Evolutionary conservation across 2,329 filamentous ascomycete genomes (phyloP), one percentile per base, ranked within the genome.

Genomic region (Pseudogymnoascus sp.): DNA sequence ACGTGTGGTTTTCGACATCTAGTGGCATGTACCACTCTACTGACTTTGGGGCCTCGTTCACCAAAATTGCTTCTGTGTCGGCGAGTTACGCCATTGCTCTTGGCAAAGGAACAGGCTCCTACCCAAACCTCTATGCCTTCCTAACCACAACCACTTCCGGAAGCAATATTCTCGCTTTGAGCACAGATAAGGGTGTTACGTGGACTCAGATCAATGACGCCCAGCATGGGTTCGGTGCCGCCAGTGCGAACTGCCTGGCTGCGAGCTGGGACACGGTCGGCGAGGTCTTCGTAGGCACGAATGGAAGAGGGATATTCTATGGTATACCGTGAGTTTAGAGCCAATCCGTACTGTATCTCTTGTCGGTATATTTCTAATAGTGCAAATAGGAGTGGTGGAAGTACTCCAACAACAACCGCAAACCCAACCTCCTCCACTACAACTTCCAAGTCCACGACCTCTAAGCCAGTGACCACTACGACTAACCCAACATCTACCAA

Each of bases 1-100:
- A 85, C 58, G 78, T 90, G 58, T 83, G 79, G 72, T 81, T 82
- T 1, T 83, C 82, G 1, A 84, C 82, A 0, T 76, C 83, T 61
- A 72, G 68, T 0, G 83, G 83, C 5, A 71, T 86, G 58, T 84
- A 81, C 73, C 78, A 78, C 66, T 82, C 80, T 8, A 80, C 77
- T 5, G 71, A 85, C 69, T 82, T 74, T 37, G 83, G 81, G 4
- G 69, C 71, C 3, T 76, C 75, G 1, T 84, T 12, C 61, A 59
- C 6, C 61, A 66, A 39, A 60, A 65, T 12, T 64, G 63, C 29
- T 66, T 64, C 4, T 61, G 63, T 19, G 65, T 65, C 26, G 68
- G 66, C 63, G 26, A 41, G 33, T 21, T 58, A 59, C 21, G 39
- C 41, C 12, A 63, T 68, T 64, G 69, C 70, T 0, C 62, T 72